Percentiles rank a stretch among this genome's conserved stretches.
Conservation (phyloP, 257 asterid species). For the Knoxia roxburghii region DNA sequence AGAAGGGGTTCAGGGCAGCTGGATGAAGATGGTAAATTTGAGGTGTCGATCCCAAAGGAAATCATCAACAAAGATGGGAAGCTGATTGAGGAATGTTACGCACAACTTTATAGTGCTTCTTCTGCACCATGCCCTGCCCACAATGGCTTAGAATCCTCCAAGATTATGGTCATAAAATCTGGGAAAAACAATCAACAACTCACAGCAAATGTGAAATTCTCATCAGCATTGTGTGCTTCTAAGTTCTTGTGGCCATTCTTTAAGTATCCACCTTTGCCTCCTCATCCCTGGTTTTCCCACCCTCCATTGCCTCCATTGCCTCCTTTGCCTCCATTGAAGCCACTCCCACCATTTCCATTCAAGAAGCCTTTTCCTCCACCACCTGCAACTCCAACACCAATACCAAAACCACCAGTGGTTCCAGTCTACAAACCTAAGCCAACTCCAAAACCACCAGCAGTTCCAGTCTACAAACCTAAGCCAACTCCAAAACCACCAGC, state of each 20-base stretch:
- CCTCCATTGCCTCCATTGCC: conserved; percentile 10
- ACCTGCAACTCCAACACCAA: no score
- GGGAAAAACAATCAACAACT: conserved; percentile 35
- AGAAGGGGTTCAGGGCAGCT: conserved; percentile 53
- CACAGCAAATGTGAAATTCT: conserved; percentile 52
- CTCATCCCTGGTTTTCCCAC: conserved; percentile 31
- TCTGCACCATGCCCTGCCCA: conserved; percentile 67
- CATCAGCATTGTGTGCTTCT: conserved; percentile 69
- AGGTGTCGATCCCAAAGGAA: conserved; percentile 44
- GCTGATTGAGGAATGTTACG: conserved; percentile 66
- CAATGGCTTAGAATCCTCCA: conserved; percentile 51
- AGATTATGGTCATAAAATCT: conserved; percentile 40
- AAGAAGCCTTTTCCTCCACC: conserved; percentile 26
- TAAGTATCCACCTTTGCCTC: conserved; percentile 56
- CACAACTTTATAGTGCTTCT: conserved; percentile 72
- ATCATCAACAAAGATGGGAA: conserved; percentile 37
- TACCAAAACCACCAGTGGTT: no score
- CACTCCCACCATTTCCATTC: conserved; percentile 29
- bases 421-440: conserved; percentile 28
- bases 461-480: conserved; percentile 32
- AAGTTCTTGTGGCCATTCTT: conserved; percentile 62
- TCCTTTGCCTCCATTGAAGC: conserved; percentile 13
- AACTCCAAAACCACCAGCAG: conserved; percentile 21
- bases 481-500: no score
- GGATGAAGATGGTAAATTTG: conserved; percentile 60